Conservation (phyloP, 2,329 filamentous ascomycete species). For the Penicillium sp. region DNA sequence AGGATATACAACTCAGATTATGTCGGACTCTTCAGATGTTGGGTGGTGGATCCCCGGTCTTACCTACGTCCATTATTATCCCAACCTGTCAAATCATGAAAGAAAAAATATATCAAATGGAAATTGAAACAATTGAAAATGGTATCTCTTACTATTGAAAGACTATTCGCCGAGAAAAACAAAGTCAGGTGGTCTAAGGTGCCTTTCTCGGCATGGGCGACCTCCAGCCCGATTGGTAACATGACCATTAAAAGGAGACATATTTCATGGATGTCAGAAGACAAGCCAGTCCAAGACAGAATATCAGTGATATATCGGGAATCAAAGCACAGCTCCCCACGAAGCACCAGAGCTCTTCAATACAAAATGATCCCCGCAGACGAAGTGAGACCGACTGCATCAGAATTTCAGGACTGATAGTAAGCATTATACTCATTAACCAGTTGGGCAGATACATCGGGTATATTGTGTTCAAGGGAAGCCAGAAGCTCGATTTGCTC, state of each 20-base stretch:
- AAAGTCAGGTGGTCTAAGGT: conserved; percentile 4
- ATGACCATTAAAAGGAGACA: conserved; percentile 2
- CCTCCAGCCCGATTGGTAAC: conserved; percentile 4
- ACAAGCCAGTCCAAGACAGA: conserved; percentile 7
- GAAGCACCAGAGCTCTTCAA: neutral
- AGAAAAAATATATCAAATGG: neutral
- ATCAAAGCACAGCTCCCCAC: neutral
- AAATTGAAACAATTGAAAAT: neutral
- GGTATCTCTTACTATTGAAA: conserved; percentile 2
- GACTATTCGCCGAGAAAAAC: neutral
- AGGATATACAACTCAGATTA: neutral
- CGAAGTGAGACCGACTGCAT: neutral
- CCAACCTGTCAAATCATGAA: neutral
- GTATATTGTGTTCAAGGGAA: conserved; percentile 64
- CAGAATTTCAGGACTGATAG: conserved; percentile 36
- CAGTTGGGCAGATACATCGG: conserved; percentile 44
- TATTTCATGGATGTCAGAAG: conserved; percentile 7
- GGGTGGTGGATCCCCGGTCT: neutral
- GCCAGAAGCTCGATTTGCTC: conserved; percentile 83
- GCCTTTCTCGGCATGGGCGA: neutral
- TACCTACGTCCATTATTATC: neutral
- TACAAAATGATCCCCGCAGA: neutral
- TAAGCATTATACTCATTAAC: conserved; percentile 44
- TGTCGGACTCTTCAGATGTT: neutral
- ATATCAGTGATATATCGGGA: conserved; percentile 1